These are phyloP conservation scores for Trichoderma citrinoviride DNA, from an alignment of 2,329 filamentous ascomycete species.

Conservation along the genomic window DNA sequence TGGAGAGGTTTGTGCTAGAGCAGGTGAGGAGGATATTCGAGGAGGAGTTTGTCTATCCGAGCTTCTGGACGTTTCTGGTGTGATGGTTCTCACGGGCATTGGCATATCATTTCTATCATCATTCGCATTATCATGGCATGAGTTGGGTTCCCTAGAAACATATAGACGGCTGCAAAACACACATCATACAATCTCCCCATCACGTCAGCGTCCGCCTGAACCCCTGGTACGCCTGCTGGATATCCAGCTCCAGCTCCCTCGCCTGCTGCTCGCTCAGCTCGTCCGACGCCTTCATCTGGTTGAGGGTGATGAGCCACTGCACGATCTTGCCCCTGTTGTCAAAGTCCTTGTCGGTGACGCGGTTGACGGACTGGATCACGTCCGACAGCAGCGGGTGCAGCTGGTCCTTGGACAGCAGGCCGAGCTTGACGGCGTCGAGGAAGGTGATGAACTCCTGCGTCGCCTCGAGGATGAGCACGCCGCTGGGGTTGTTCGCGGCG, in stretches of 20 bases:
- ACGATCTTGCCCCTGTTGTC: constrained; percentile 96
- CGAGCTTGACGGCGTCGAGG: constrained; percentile 88
- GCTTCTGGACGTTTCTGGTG: constrained; percentile 96
- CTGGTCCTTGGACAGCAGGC: constrained; percentile 90
- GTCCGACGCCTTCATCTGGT: constrained; percentile 96
- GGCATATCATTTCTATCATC: not conserved
- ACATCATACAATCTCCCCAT: constrained; percentile 16
- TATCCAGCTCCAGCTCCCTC: constrained; percentile 85
- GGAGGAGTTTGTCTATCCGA: constrained; percentile 97
- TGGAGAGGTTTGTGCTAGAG: constrained; percentile 94
- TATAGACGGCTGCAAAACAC: not conserved
- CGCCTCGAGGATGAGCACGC: constrained; percentile 76
- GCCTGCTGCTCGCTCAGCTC: constrained; percentile 85
- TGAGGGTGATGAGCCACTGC: constrained; percentile 94
- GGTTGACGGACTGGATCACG: constrained; percentile 95
- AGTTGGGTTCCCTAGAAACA: not conserved
- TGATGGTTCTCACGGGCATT: constrained; percentile 46
- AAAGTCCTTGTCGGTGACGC: constrained; percentile 93
- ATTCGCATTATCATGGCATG: not conserved
- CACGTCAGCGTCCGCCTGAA: constrained; percentile 77
- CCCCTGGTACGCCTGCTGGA: constrained; percentile 89
- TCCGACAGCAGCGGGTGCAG: constrained; percentile 93
- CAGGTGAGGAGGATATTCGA: constrained; percentile 97
- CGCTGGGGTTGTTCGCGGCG: constrained; percentile 47
- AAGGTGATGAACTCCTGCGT: constrained; percentile 99